Evolutionary conservation across 2,329 filamentous ascomycete species (phyloP).

Genomic region (Venturia pyrina): DNA sequence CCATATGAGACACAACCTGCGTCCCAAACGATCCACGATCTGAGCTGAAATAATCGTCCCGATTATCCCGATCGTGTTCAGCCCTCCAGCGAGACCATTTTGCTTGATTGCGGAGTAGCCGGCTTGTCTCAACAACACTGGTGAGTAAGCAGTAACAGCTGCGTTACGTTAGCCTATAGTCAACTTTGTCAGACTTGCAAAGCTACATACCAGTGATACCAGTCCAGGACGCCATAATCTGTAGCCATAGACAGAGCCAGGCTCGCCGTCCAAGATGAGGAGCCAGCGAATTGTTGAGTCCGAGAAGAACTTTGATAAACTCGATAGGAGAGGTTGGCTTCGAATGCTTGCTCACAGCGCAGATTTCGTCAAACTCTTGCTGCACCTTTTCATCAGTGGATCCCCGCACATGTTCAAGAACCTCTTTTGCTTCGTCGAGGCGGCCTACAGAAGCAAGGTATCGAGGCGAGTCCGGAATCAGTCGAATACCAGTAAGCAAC

Average conservation of each 20-base stretch:
- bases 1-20: slow-evolving; percentile 49
- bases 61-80: slow-evolving; percentile 50
- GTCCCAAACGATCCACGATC: slow-evolving; percentile 57
- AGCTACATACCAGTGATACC: slow-evolving; percentile 47
- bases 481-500: slow-evolving; percentile 33
- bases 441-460: slow-evolving; percentile 9
- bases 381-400: slow-evolving; percentile 41
- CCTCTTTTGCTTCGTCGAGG: slow-evolving; percentile 35
- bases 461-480: slow-evolving; percentile 28
- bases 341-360: slow-evolving; percentile 25
- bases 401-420: slow-evolving; percentile 55
- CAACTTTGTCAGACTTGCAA: not conserved
- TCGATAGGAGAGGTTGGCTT: not conserved
- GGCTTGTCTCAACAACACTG: not conserved
- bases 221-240: slow-evolving; percentile 62
- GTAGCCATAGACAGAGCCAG: slow-evolving; percentile 60
- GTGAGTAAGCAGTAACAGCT: slow-evolving; percentile 2
- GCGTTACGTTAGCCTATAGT: not conserved
- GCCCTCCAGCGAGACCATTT: slow-evolving; percentile 46
- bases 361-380: slow-evolving; percentile 60
- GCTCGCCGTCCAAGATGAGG: slow-evolving; percentile 58
- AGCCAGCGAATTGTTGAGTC: not conserved
- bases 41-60: slow-evolving; percentile 60
- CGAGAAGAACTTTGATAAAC: not conserved
- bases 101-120: slow-evolving; percentile 21